Evolutionary conservation across 179 eudicot genomes (phyloP).

Genomic region (Amaranthus tricolor): DNA sequence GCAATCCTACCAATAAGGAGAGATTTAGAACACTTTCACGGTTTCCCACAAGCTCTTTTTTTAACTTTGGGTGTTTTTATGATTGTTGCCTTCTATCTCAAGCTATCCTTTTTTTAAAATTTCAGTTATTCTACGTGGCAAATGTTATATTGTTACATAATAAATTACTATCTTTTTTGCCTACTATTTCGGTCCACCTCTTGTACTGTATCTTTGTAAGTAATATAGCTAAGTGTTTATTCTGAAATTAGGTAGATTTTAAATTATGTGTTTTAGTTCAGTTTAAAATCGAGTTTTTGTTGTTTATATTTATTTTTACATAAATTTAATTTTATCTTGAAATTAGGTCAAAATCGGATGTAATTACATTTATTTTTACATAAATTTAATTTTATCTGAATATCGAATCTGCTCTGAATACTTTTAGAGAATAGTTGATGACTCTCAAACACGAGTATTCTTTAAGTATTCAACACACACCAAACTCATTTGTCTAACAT

Average conservation of each 20-base stretch:
- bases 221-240: too few species aligned
- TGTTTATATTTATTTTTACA: too few species aligned
- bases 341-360: too few species aligned
- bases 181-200: constrained; percentile 2
- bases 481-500: constrained; percentile 11
- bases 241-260: too few species aligned
- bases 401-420: too few species aligned
- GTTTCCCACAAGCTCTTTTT: constrained; percentile 15
- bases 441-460: constrained; percentile 11
- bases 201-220: neutral
- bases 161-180: neutral
- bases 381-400: too few species aligned
- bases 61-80: constrained; percentile 6
- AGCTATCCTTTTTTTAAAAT: constrained; percentile 1
- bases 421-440: neutral
- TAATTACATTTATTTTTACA: too few species aligned
- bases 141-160: neutral
- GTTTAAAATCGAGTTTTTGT: too few species aligned
- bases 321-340: too few species aligned
- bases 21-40: constrained; percentile 19
- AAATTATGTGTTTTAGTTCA: too few species aligned
- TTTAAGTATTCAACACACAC: constrained; percentile 24
- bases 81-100: constrained; percentile 22
- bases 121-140: neutral
- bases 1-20: constrained; percentile 18